These are phyloP conservation scores for Botryosphaeria dothidea DNA, from an alignment of 2,329 filamentous ascomycete genomes.

Conservation along the genomic window DNA sequence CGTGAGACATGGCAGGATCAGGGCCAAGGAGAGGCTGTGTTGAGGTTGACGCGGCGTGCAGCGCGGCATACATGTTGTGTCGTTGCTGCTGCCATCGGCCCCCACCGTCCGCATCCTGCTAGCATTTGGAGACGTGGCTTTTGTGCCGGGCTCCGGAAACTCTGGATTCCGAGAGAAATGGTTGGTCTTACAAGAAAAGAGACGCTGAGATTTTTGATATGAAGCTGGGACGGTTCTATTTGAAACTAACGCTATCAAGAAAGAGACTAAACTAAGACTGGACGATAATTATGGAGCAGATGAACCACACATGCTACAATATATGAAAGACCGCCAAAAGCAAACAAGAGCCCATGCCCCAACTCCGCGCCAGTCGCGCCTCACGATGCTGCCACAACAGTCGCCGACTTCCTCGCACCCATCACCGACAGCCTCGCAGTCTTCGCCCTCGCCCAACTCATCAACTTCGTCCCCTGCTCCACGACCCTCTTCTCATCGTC, in stretches of 20 bases:
- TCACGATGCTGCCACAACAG: background rate
- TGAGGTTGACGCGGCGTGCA: background rate
- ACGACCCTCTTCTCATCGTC: background rate
- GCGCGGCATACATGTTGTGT: background rate
- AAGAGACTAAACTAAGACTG: background rate
- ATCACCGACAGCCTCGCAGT: background rate
- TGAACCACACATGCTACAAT: background rate
- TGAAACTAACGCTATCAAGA: background rate
- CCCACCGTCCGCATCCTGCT: background rate
- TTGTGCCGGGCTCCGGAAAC: background rate
- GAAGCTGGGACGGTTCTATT: too few species aligned
- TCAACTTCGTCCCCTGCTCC: background rate
- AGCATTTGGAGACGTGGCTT: background rate
- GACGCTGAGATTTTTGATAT: too few species aligned
- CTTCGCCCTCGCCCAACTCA: background rate
- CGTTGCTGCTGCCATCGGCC: background rate
- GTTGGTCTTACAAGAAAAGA: background rate
- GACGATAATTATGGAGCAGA: too few species aligned
- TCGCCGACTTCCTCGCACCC: background rate
- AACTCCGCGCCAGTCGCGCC: background rate
- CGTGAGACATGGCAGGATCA: background rate
- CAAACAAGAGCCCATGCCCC: background rate
- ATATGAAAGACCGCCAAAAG: background rate
- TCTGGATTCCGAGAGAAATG: background rate
- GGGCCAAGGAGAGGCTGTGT: background rate